Percentiles rank a stretch among this genome's conserved stretches.
Conservation (phyloP, 192 early-diverging fungal species). For the Gigaspora rosea region DNA sequence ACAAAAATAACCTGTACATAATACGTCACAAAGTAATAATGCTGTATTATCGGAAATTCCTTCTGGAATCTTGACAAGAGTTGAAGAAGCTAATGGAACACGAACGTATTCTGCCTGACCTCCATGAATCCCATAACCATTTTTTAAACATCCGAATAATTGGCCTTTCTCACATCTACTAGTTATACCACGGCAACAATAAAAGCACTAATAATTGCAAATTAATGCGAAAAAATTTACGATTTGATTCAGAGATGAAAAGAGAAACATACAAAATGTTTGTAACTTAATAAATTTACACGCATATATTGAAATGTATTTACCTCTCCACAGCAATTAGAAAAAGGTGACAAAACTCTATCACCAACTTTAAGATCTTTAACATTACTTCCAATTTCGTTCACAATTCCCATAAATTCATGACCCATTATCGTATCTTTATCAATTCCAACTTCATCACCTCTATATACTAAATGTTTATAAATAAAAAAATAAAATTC, state of each 20-base stretch:
- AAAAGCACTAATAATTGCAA: slow-evolving; percentile 23
- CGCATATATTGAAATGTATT: not conserved
- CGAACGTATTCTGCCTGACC: slow-evolving; percentile 58
- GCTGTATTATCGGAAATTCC: slow-evolving; percentile 43
- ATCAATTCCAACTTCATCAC: slow-evolving; percentile 43
- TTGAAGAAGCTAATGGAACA: slow-evolving; percentile 51
- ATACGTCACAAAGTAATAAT: slow-evolving; percentile 55
- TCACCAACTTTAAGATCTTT: slow-evolving; percentile 39
- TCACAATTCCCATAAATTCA: slow-evolving; percentile 53
- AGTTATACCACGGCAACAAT: slow-evolving; percentile 44
- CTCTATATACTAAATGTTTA: slow-evolving; percentile 37
- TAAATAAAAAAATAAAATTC: not conserved
- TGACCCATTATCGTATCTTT: slow-evolving; percentile 53
- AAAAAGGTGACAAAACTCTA: slow-evolving; percentile 52
- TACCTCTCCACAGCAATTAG: slow-evolving; percentile 40
- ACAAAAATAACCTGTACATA: slow-evolving; percentile 58
- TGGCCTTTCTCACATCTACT: slow-evolving; percentile 52
- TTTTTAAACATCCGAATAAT: slow-evolving; percentile 45
- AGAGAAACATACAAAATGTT: not conserved
- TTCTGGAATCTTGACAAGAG: slow-evolving; percentile 45
- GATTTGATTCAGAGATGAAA: not conserved
- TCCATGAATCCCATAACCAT: slow-evolving; percentile 48
- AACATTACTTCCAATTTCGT: slow-evolving; percentile 45
- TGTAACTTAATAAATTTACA: not conserved
- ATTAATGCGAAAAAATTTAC: not conserved